A percentile compares a stretch with the other conserved stretches of the same genome.
Conservation (phyloP, 2,329 filamentous ascomycete genomes). For the Epichloe elymi region DNA sequence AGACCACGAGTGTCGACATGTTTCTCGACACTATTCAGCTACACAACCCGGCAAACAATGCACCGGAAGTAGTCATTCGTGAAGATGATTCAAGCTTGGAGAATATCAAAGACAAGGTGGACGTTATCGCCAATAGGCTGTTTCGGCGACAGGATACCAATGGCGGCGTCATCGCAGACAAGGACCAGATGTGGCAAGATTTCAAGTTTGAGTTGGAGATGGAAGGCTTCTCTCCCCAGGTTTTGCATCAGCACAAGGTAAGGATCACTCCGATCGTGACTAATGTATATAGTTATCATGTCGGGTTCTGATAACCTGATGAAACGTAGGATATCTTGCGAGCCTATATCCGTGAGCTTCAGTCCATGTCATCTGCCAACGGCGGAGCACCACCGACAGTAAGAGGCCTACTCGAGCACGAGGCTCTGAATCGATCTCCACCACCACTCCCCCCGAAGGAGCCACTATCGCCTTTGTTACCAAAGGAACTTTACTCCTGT, state of each 20-base stretch:
- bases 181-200: slow-evolving; percentile 43
- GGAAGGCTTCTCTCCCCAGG: slow-evolving; percentile 43
- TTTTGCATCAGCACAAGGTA: slow-evolving; percentile 46
- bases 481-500: slow-evolving; percentile 22
- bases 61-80: slow-evolving; percentile 19
- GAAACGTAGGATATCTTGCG: slow-evolving; percentile 38
- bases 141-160: slow-evolving; percentile 28
- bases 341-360: slow-evolving; percentile 48
- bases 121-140: slow-evolving; percentile 39
- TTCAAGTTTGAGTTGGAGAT: slow-evolving; percentile 44
- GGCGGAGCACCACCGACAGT: slow-evolving; percentile 34
- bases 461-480: slow-evolving; percentile 17
- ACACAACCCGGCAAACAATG: slow-evolving; percentile 28
- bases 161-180: slow-evolving; percentile 26
- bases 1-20: slow-evolving; percentile 39
- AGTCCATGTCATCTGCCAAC: slow-evolving; percentile 31
- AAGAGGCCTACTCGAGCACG: slow-evolving; percentile 38
- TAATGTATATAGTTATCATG: neutral
- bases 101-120: slow-evolving; percentile 46
- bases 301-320: neutral
- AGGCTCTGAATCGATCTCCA: slow-evolving; percentile 16
- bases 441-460: slow-evolving; percentile 8
- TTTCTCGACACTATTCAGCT: slow-evolving; percentile 46
- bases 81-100: slow-evolving; percentile 32
- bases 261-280: slow-evolving; percentile 9